Evolutionary conservation across 805 yeast genomes (phyloP).

Genomic region (Candida sithepensis): DNA sequence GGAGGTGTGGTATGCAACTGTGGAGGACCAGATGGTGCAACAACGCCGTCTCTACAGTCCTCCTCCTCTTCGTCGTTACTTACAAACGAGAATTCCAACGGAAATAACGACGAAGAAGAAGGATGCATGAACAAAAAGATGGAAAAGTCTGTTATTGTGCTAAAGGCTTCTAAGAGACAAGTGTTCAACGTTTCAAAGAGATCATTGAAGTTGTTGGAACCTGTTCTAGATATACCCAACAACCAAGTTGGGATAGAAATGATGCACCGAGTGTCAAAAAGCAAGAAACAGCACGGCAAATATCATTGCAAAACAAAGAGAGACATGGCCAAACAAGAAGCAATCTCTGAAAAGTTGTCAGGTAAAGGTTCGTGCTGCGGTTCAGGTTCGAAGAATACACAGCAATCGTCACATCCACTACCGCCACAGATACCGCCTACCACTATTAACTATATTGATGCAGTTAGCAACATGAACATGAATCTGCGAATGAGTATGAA

Average conservation of each 20-base stretch:
- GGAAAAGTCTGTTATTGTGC: conserved; percentile 26
- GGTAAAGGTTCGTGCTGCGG: background rate
- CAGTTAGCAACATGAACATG: background rate
- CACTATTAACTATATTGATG: background rate
- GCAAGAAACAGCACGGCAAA: conserved; percentile 16
- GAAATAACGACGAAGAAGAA: background rate
- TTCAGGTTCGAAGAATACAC: background rate
- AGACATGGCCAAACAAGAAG: background rate
- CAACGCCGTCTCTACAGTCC: background rate
- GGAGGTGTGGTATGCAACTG: background rate
- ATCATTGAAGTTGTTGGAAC: conserved; percentile 31
- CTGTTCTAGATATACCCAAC: conserved; percentile 32
- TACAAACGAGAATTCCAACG: background rate
- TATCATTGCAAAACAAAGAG: conserved; percentile 11
- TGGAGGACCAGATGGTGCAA: background rate
- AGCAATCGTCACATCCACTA: background rate
- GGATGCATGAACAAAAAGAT: conserved; percentile 7
- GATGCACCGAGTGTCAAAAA: conserved; percentile 21
- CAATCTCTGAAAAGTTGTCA: background rate
- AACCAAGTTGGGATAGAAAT: conserved; percentile 30
- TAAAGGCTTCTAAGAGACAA: conserved; percentile 33
- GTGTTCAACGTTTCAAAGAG: conserved; percentile 34
- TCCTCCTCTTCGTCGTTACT: background rate
- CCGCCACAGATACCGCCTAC: background rate
- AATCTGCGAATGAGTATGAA: background rate